Evolutionary conservation across 305 asterid genomes (phyloP), one percentile per base, ranked within the genome.

Genomic region (Fraxinus ornus): DNA sequence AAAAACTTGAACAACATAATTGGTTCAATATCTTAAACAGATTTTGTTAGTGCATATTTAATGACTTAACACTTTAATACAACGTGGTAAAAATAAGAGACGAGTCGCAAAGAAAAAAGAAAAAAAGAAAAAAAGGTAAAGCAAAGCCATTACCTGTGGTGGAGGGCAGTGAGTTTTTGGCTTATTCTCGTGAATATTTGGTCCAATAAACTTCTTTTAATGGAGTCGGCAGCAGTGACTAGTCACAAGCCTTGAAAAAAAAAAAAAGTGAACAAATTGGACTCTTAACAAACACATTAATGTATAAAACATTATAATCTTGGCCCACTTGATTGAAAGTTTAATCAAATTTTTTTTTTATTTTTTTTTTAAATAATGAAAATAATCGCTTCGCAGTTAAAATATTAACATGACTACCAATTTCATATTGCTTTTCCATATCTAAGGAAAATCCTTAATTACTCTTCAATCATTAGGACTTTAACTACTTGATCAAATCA

Each of bases 101-200:
- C 49, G 33, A 64, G 9, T 66, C 76, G 24, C 32, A 41, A 68
- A 26, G 30, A 3, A 28, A 28, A 41, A 68, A 26, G 30, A 3
- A 28, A 28, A 28, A 28, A 28, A 28, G 32, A 28, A 28, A 68
- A 75, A 30, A 30, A 30, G 0, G 3, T 37, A 82, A 79, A 47
- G 64, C n/a, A 10, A 19, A 10, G 74, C 0, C 24, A 3, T 78
- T 71, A 13, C 57, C 80, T 3, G 41, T 36, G 85, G 32, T 84
- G 81, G 78, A 68, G 78, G 75, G 81, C 79, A 84, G 28, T 71
- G 41, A n/a, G 52, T 4, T 71, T 64, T 70, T 32, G 60, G 79
- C 39, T 72, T 2, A 21, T 17, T 78, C 79, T 13, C 70, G 83
- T 72, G 86, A 79, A 41, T 66, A 62, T 78, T 17, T 83, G 52